Evolutionary conservation across 306 rosid genomes (phyloP), one percentile per base, ranked within the genome.

Genomic region (Malus asiatica): DNA sequence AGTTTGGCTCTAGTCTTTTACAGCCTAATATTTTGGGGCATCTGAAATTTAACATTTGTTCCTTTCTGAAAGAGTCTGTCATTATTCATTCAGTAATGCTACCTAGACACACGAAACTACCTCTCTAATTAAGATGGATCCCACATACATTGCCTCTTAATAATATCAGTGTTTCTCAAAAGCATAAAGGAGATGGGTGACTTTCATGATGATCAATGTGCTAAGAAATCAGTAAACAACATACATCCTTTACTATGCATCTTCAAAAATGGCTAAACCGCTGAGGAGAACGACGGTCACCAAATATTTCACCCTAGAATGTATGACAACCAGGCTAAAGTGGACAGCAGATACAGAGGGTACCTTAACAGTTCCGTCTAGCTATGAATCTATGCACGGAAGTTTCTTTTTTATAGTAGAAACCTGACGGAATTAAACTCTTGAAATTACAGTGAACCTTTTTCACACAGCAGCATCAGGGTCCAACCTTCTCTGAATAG

Each of bases 401-500:
- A 27, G 27, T 18, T 38, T 48, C 23, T 53, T 18, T 20, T 71
- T 27, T 29, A 27, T 52, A 7, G 51, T 33, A 53, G 65, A 32
- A 20, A 72, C 55, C 23, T 22, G 13, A 69, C 23, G 4, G 5
- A n/a, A 80, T 11, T 12, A 7, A 53, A 57, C 62, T 15, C 44
- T 6, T 6, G 16, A 46, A 57, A 64, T 13, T 4, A 52, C 53
- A 15, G 52, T 20, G 15, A 55, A 23, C 57, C 66, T 35, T 71
- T 45, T 78, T 84, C 63, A 94, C 77, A 89, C 68, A 9, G 93
- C 83, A 45, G 92, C 87, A 76, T 95, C 99, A 57, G 99, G 97
- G 80, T 92, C 99, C 89, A 95, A 88, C 80, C 97, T 88, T 83
- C 96, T 86, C 82, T 95, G 98, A 79, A 95, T 95, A 61, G 99